Conservation (phyloP, 2,329 filamentous ascomycete genomes). For the Colletotrichum orbiculare region DNA sequence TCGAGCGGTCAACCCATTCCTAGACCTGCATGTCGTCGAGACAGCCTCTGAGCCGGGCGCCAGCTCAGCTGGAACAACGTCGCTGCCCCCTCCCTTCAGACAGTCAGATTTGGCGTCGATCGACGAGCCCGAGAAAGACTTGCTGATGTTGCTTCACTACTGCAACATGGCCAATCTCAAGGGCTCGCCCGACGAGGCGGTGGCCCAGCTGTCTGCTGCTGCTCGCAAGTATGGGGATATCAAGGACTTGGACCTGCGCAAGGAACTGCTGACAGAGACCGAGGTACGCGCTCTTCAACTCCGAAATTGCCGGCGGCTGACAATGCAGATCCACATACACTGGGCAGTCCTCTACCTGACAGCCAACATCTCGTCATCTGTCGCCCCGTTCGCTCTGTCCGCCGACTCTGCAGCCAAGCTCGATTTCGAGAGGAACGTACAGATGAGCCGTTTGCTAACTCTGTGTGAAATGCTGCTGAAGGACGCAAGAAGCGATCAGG, state of each 20-base stretch:
- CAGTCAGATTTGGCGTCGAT: constrained; percentile 27
- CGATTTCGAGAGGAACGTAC: constrained; percentile 20
- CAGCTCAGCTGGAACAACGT: not conserved
- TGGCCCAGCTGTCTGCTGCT: constrained; percentile 25
- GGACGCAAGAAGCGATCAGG: constrained; percentile 34
- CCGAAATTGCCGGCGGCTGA: not conserved
- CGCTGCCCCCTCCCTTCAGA: constrained; percentile 22
- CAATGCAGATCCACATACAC: constrained; percentile 19
- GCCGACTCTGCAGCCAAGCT: constrained; percentile 7
- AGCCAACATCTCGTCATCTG: constrained; percentile 10
- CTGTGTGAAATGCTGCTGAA: constrained; percentile 35
- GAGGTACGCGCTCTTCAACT: constrained; percentile 12
- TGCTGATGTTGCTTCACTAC: constrained; percentile 36
- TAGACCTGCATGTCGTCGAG: constrained; percentile 13
- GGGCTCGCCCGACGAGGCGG: constrained; percentile 23
- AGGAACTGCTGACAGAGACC: constrained; percentile 35
- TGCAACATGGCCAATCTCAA: constrained; percentile 27
- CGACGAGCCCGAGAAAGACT: constrained; percentile 34
- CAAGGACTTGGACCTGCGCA: constrained; percentile 35
- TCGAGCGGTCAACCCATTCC: constrained; percentile 33
- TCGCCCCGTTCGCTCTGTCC: not conserved
- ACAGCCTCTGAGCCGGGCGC: not conserved
- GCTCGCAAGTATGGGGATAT: constrained; percentile 31
- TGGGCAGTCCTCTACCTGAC: constrained; percentile 33
- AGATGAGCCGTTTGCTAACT: constrained; percentile 34